Base-by-base conservation (phyloP, 2,329 filamentous ascomycete species). In the Monosporascus ibericus region DNA sequence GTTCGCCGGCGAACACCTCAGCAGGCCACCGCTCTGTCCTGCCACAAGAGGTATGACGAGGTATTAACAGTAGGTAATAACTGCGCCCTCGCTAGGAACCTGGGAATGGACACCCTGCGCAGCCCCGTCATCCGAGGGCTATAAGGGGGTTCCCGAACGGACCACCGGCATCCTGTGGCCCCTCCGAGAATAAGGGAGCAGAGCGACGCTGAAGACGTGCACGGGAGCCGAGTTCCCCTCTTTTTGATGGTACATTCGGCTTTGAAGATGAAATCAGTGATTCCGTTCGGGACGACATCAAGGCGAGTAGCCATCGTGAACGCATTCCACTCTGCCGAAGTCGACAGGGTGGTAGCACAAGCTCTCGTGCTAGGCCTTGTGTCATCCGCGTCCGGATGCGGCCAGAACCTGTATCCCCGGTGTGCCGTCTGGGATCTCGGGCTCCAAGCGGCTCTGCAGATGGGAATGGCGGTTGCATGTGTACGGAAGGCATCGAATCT, bases 1-100 rank as follows among this genome's bases (percentile, higher is more conserved):
- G 56, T 57, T 24, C 56, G 56, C 9, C 24, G 50, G 9, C 49
- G 44, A 5, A 25, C 58, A 17, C 56, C 58, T 5, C 52, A 51
- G 17, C 48, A 49, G 22, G 49, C 54, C 5, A 52, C 55, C 2
- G 48, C 58, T 3, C 47, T 58, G 38, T 44, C 58, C 5, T 52
- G 48, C 30, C 58, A 60, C 44, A 60, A 57, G 48, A 48, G 54
- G 6, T 58, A 58, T 30, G 58, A 59, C 44, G 58, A 58, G 51
- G 51, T 52, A 25, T 48, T 59, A 6, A 60, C 58, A 2, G 52
- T 55, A 9, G 58, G 58, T 25, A 54, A 56, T 37, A 60, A 57
- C 47, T 24, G 34, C 3, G 53, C 51, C 5, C 52, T 60, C 7
- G 56, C 52, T 9, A 37, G 49, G 14, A 24, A 37, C 18, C 39